Conservation (phyloP, 768 basidiomycete genomes). For the Russula compacta region DNA sequence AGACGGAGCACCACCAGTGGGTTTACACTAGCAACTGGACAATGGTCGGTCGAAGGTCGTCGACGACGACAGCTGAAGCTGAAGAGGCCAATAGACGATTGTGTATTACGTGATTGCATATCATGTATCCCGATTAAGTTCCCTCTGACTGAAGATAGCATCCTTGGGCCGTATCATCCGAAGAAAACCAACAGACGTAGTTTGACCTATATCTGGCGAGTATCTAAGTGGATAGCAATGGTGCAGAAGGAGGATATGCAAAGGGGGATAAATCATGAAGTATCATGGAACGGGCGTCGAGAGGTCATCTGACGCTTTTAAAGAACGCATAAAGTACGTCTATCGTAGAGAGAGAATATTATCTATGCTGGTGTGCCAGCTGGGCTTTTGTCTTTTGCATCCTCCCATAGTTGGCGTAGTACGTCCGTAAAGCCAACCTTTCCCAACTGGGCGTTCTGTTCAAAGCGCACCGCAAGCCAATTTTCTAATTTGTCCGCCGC, state of each 20-base stretch:
- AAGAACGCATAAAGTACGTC: slow-evolving; percentile 21
- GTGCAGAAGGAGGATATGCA: slow-evolving; percentile 15
- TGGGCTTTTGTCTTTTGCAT: slow-evolving; percentile 46
- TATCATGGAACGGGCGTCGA: slow-evolving; percentile 20
- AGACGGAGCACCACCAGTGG: too few relatives aligned
- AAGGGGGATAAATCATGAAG: slow-evolving; percentile 24
- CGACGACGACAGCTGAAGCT: neutral
- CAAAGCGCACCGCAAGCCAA: slow-evolving; percentile 83
- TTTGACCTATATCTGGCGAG: neutral
- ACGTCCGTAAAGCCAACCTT: slow-evolving; percentile 89
- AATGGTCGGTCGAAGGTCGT: neutral
- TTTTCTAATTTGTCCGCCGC: slow-evolving; percentile 77
- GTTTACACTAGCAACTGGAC: neutral
- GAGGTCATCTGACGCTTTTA: slow-evolving; percentile 21
- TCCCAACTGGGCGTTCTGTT: slow-evolving; percentile 85
- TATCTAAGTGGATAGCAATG: slow-evolving; percentile 2
- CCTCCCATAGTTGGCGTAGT: slow-evolving; percentile 65
- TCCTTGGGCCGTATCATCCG: too few relatives aligned
- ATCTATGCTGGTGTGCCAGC: slow-evolving; percentile 24
- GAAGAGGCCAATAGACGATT: neutral
- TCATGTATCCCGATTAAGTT: neutral
- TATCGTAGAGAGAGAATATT: slow-evolving; percentile 13
- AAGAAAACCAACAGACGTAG: too few relatives aligned
- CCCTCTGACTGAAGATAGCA: neutral
- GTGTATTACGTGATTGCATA: slow-evolving; percentile 2